Base-by-base conservation (phyloP, 768 basidiomycete genomes). In the Mycena maculata region DNA sequence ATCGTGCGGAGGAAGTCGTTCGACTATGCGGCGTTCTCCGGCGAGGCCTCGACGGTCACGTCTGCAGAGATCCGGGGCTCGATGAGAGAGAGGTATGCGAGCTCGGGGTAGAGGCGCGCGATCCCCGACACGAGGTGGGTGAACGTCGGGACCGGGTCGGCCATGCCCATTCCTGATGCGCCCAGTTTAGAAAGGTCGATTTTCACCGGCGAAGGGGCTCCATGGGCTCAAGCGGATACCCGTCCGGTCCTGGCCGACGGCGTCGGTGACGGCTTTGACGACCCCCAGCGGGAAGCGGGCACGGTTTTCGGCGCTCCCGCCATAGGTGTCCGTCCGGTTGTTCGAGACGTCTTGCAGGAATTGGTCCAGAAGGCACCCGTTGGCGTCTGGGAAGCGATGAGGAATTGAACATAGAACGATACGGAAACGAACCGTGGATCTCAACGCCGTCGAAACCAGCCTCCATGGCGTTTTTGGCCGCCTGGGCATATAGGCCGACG, bases 221-320 rank as follows among this genome's bases (percentile, higher is more conserved):
- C 77, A 84, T 10, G 80, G 83, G 57, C 76, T 77, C 23, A 85
- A 50, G 2, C 83, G 80, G 50, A 86, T 74, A 5, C 78, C 82
- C 18, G 79, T 76, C 18, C 77, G 75, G 22, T 83, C 79, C 27
- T 76, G 67, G 8, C 86, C 84, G 42, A 87, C 78, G 1, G 77
- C 79, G 10, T 75, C 73, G 52, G 74, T 69, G 31, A 86, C 78
- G 30, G 83, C 83, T 13, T 80, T 63, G 47, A 84, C 73, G 67
- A 84, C 79, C 69, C 84, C 81, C 12, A 84, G 76, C 8, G 79
- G 57, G 74, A 88, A 81, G 2, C 83, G 80, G 18, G 76, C 72
- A 22, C 88, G 80, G 72, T 86, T 86, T 70, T 83, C 78, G 38
- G 86, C 71, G 25, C 76, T 75, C 4, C 88, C 88, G 9, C 88